Evolutionary conservation across 495 filamentous ascomycete species (phyloP), one percentile per base, ranked within the genome.

Genomic region (Poronia punctata): DNA sequence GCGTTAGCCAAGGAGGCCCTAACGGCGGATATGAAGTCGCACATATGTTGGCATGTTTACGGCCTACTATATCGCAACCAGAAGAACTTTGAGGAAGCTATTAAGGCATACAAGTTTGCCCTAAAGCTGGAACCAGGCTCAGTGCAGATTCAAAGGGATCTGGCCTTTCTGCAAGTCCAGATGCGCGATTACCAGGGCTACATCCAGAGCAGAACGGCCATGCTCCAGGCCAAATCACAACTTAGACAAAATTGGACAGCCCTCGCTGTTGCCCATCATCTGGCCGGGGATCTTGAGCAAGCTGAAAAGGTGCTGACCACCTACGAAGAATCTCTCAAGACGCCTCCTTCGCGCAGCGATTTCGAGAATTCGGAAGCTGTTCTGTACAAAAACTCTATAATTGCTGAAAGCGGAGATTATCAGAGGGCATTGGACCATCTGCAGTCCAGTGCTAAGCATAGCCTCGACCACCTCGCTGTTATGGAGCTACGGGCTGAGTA

Each of bases 41-140:
- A 97, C 62, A 88, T 97, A 50, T 96, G 89, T 68, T 99, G 92
- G 92, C 92, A 99, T 62, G 93, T 99, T 25, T 97, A 97, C 54
- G 92, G 92, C n/a, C 66, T 99, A 43, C 74, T 99, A 26, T 96
- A 89, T 61, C 79, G 90, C 20, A 79, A 86, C 18, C 78, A 81
- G 51, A 97, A 97, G 75, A 96, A 97, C 68, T 96, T 89, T 44
- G 90, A 95, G 62, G 92, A 97, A 65, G 88, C 93, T 5, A 95
- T 96, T 67, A 97, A 96, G 70, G 92, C 92, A 30, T 99, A 99
- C 70, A 89, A 89, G 51, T 93, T 89, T 59, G 92, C 92, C 7
- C 64, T 99, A 52, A 80, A 76, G 62, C 76, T 96, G 31, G 90
- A 99, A 53, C 90, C 93, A 17, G 89, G 95, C 11, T 94, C 86